These are phyloP conservation scores for Isoetes engelmannii DNA, from an alignment of 83 land plant species.

Conservation along the genomic window DNA sequence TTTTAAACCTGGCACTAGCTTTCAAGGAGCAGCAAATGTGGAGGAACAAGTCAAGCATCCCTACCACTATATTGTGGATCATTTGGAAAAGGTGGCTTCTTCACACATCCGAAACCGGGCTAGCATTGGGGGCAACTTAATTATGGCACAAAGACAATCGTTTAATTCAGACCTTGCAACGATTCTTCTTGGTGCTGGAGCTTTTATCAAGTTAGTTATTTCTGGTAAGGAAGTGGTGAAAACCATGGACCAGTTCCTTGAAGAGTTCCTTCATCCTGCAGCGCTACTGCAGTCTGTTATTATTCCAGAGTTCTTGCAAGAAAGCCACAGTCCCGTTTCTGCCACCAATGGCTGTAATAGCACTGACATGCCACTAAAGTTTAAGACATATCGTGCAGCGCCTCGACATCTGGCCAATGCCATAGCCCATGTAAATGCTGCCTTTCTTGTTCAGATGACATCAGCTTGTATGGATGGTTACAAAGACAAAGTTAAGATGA, in stretches of 20 bases:
- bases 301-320: conserved; percentile 40
- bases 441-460: conserved; percentile 51
- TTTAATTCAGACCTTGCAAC: conserved; percentile 86
- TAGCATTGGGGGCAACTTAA: conserved; percentile 81
- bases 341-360: too few species aligned
- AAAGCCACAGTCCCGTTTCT: too few species aligned
- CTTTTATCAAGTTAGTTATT: conserved; percentile 37
- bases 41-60: conserved; percentile 36
- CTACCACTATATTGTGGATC: conserved; percentile 11
- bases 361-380: too few species aligned
- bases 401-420: conserved; percentile 84
- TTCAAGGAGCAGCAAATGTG: neutral
- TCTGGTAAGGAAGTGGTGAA: conserved; percentile 7
- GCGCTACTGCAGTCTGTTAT: conserved; percentile 44
- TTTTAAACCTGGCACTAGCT: neutral
- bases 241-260: conserved; percentile 61
- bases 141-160: conserved; percentile 59
- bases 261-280: conserved; percentile 33
- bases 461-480: neutral
- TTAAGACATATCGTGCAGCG: conserved; percentile 83
- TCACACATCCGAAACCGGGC: conserved; percentile 61
- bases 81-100: conserved; percentile 62
- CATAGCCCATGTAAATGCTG: conserved; percentile 68
- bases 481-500: conserved; percentile 2
- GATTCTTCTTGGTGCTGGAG: conserved; percentile 52